Evolutionary conservation across 2,329 filamentous ascomycete species (phyloP).

Genomic region (Lasiodiplodia gonubiensis): DNA sequence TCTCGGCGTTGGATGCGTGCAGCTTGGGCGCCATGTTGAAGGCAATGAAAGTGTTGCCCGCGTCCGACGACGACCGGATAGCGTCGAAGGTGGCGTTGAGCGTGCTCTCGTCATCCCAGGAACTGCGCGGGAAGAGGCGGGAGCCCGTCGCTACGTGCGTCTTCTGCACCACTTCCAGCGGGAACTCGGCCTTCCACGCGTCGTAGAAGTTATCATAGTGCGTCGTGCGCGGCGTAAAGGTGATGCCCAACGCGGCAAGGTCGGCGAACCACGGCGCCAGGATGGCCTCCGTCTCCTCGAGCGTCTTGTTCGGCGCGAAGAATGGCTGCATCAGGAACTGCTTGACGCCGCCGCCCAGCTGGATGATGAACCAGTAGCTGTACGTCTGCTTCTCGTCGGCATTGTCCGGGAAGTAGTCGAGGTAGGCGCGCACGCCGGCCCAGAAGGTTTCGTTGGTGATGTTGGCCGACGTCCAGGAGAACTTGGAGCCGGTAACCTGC

Average conservation of each 20-base stretch:
- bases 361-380: slow-evolving; percentile 40
- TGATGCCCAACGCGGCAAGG: slow-evolving; percentile 43
- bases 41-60: slow-evolving; percentile 12
- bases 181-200: slow-evolving; percentile 51
- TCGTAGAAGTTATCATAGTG: slow-evolving; percentile 47
- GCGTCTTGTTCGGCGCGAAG: slow-evolving; percentile 45
- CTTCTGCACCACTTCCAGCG: slow-evolving; percentile 46
- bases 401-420: slow-evolving; percentile 38
- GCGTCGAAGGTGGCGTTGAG: slow-evolving; percentile 46
- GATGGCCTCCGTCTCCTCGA: slow-evolving; percentile 42
- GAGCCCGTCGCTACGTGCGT: slow-evolving; percentile 50
- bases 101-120: slow-evolving; percentile 45
- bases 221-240: slow-evolving; percentile 47
- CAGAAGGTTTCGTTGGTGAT: slow-evolving; percentile 37
- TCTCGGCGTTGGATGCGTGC: slow-evolving; percentile 28
- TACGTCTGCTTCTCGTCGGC: slow-evolving; percentile 39
- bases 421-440: slow-evolving; percentile 40
- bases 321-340: slow-evolving; percentile 42
- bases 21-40: slow-evolving; percentile 28
- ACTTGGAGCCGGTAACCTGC: slow-evolving; percentile 40
- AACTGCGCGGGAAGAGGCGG: slow-evolving; percentile 52
- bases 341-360: slow-evolving; percentile 36
- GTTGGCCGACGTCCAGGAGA: slow-evolving; percentile 56
- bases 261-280: slow-evolving; percentile 41
- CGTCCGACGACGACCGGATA: slow-evolving; percentile 17